Conservation (phyloP, 1,284 basidiomycete species). For the Chalciporus sp. region DNA sequence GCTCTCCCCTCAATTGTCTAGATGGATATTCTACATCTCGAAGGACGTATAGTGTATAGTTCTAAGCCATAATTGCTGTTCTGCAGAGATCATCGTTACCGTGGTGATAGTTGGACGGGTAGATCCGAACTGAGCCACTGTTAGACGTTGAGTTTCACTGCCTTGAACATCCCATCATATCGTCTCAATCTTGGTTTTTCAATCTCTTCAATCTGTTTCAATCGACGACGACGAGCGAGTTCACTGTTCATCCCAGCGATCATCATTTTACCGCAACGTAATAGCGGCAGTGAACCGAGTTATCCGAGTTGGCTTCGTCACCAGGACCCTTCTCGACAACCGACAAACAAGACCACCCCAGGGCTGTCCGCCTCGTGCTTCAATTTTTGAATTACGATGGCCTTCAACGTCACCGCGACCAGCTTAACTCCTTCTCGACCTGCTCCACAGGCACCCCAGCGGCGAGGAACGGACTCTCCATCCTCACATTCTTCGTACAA, state of each 20-base stretch:
- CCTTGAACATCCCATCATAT: neutral
- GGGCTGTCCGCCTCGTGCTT: constrained; percentile 16
- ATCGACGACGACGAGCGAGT: neutral
- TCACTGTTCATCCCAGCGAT: constrained; percentile 10
- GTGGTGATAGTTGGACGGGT: constrained; percentile 30
- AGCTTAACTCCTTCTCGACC: constrained; percentile 60
- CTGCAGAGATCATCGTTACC: neutral
- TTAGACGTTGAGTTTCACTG: neutral
- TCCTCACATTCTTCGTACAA: constrained; percentile 36
- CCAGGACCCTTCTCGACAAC: neutral
- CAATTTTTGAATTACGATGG: constrained; percentile 38
- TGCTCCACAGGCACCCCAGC: constrained; percentile 66
- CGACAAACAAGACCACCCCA: neutral
- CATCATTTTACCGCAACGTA: neutral
- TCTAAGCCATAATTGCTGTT: neutral
- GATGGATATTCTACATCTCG: neutral
- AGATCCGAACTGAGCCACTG: constrained; percentile 29
- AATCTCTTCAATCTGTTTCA: neutral
- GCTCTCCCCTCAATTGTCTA: constrained; percentile 1
- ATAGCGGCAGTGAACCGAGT: neutral
- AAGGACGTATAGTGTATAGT: neutral
- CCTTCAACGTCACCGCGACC: constrained; percentile 50
- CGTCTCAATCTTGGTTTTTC: neutral
- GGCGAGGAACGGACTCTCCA: constrained; percentile 44
- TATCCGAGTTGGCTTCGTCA: neutral